Evolutionary conservation across 2,329 filamentous ascomycete genomes (phyloP), one percentile per base, ranked within the genome.

Genomic region (Fusarium staphyleae): DNA sequence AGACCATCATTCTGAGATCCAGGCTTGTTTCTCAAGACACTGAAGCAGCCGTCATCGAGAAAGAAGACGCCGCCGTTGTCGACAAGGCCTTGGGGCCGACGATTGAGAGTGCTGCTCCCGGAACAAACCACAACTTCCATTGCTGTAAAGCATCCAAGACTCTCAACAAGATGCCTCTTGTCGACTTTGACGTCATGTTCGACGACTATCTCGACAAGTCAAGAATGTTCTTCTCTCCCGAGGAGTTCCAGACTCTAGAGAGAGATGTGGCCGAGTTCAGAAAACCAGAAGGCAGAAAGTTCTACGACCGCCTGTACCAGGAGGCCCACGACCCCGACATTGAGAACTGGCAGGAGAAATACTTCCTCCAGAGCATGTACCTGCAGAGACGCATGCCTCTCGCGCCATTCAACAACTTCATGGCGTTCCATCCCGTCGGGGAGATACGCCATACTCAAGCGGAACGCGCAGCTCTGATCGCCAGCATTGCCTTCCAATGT

Each of bases 401-500:
- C 8, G 52, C 55, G 11, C 55, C 52, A 2, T 58, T 51, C 40
- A 48, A 48, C 32, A 55, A 55, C n/a, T 55, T 58, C 16, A 51
- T 55, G 48, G 52, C 43, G 1, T 51, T 52, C 32, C 52, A 58
- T 3, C 52, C 52, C 5, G 32, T 55, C 3, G 48, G 55, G 2
- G 48, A 58, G n/a, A 43, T 58, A 44, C 30, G 43, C 1, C 55
- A 58, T 35, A 48, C 47, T 11, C 55, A 58, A 46, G 55, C 52
- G 5, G 55, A 58, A 22, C 48, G 55, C 2, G 55, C 55, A 43
- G 52, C 55, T 14, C 14, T 58, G n/a, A 55, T 58, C 26, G 32
- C 55, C 32, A 51, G 40, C 15, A 52, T 52, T n/a, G 55, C 55
- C 3, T 55, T 58, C 39, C 18, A 49, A 12, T 52, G 39, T 48